Percentiles rank a stretch among this genome's conserved stretches.
Evolutionary conservation across 805 yeast genomes (phyloP).

Genomic region (Lipomyces sp.): DNA sequence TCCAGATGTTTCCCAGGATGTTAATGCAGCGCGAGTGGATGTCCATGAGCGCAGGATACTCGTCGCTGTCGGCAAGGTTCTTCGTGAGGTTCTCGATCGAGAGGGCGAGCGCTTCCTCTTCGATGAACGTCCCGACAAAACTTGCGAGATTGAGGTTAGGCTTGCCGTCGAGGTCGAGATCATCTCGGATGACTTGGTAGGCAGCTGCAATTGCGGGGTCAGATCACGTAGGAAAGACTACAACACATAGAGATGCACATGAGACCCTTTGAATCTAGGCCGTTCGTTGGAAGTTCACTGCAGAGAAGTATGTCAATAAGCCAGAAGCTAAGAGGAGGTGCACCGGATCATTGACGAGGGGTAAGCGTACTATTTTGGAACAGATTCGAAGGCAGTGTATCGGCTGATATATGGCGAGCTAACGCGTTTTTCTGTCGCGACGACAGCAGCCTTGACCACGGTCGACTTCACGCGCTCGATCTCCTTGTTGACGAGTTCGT

Average conservation of each 20-base stretch:
- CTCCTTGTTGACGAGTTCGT: slow-evolving; percentile 35
- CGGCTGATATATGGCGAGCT: slow-evolving; percentile 28
- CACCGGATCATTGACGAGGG: background rate
- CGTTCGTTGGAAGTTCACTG: slow-evolving; percentile 24
- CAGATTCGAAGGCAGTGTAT: slow-evolving; percentile 25
- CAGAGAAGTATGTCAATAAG: background rate
- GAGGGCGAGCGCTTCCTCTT: slow-evolving; percentile 52
- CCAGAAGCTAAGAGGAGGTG: background rate
- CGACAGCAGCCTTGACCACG: no score
- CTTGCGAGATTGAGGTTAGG: slow-evolving; percentile 77
- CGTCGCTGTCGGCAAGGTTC: slow-evolving; percentile 90
- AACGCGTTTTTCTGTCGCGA: slow-evolving; percentile 4
- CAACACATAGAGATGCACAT: background rate
- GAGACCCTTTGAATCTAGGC: slow-evolving; percentile 17
- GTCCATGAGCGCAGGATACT: slow-evolving; percentile 81
- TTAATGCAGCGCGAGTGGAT: slow-evolving; percentile 78
- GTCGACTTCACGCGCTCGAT: slow-evolving; percentile 10
- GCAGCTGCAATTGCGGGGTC: slow-evolving; percentile 39
- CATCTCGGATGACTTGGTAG: slow-evolving; percentile 65
- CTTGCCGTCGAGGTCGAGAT: slow-evolving; percentile 75
- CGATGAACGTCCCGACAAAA: slow-evolving; percentile 74
- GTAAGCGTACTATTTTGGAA: slow-evolving; percentile 18
- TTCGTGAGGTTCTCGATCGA: slow-evolving; percentile 71
- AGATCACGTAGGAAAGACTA: background rate
- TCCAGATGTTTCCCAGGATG: slow-evolving; percentile 76